These are phyloP conservation scores for Xanthoconium separans DNA, from an alignment of 1,284 basidiomycete species.

Conservation along the genomic window DNA sequence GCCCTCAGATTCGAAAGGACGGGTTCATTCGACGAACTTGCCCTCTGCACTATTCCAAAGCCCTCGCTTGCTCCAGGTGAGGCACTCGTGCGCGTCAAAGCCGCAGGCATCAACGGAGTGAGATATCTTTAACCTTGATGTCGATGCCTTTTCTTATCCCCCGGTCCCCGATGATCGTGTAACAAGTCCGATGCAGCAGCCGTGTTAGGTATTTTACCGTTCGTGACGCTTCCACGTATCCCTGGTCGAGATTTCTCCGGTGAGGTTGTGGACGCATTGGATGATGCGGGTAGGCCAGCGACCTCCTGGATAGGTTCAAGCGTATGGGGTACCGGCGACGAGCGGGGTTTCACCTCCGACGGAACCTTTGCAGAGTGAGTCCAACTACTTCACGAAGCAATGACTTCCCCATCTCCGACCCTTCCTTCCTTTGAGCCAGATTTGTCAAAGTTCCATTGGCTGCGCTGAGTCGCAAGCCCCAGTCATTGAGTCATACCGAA, in stretches of 20 bases:
- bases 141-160: no score
- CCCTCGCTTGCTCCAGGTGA: constrained; percentile 30
- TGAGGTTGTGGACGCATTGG: constrained; percentile 32
- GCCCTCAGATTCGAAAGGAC: constrained; percentile 34
- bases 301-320: constrained; percentile 28
- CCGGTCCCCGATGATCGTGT: neutral
- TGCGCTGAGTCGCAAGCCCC: constrained; percentile 32
- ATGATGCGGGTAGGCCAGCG: constrained; percentile 19
- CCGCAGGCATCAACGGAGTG: constrained; percentile 35
- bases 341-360: constrained; percentile 33
- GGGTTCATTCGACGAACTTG: constrained; percentile 30
- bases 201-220: constrained; percentile 27
- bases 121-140: constrained; percentile 7
- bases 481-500: constrained; percentile 21
- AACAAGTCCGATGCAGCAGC: constrained; percentile 32
- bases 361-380: constrained; percentile 36
- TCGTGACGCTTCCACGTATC: constrained; percentile 34
- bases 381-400: no score
- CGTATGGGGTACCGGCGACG: constrained; percentile 35
- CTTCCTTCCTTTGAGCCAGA: constrained; percentile 7
- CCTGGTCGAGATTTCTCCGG: constrained; percentile 35
- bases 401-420: neutral
- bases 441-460: constrained; percentile 31
- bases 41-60: constrained; percentile 21
- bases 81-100: constrained; percentile 32